Evolutionary conservation across 1,284 basidiomycete species (phyloP).

Genomic region (Irpex sp.): DNA sequence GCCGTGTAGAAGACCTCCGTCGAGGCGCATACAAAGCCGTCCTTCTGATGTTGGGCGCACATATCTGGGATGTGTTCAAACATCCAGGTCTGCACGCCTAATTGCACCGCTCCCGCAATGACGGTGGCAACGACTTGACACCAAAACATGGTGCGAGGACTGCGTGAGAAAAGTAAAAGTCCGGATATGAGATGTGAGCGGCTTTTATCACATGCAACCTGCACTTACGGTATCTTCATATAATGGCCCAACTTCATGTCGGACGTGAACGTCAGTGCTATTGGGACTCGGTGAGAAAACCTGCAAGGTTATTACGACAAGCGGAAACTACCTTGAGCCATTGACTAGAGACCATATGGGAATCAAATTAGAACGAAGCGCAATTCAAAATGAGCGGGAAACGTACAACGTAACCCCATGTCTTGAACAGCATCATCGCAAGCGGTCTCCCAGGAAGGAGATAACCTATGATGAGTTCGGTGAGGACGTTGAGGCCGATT

Average conservation of each 20-base stretch:
- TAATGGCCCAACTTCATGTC: constrained; percentile 54
- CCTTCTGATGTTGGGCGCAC: constrained; percentile 34
- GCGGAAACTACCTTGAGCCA: constrained; percentile 32
- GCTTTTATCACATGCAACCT: not conserved
- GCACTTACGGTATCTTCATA: constrained; percentile 42
- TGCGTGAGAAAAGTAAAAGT: constrained; percentile 1
- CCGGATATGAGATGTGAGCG: not conserved
- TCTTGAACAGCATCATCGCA: constrained; percentile 65
- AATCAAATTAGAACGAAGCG: not conserved
- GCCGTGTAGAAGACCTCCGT: constrained; percentile 40
- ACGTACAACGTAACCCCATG: constrained; percentile 41
- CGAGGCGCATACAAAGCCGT: constrained; percentile 38
- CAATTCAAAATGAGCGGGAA: not conserved
- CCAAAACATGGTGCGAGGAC: constrained; percentile 45
- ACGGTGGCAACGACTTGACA: constrained; percentile 48
- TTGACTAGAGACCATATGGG: constrained; percentile 23
- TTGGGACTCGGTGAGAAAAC: not conserved
- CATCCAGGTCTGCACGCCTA: constrained; percentile 48
- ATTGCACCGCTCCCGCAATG: constrained; percentile 41
- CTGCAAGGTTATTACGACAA: not conserved
- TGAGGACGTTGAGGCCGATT: constrained; percentile 52
- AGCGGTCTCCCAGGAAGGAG: constrained; percentile 47
- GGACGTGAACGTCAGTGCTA: constrained; percentile 39
- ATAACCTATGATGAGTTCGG: constrained; percentile 46
- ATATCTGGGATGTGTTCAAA: constrained; percentile 45